Evolutionary conservation across 768 basidiomycete genomes (phyloP).

Genomic region (Myochromella boudieri): DNA sequence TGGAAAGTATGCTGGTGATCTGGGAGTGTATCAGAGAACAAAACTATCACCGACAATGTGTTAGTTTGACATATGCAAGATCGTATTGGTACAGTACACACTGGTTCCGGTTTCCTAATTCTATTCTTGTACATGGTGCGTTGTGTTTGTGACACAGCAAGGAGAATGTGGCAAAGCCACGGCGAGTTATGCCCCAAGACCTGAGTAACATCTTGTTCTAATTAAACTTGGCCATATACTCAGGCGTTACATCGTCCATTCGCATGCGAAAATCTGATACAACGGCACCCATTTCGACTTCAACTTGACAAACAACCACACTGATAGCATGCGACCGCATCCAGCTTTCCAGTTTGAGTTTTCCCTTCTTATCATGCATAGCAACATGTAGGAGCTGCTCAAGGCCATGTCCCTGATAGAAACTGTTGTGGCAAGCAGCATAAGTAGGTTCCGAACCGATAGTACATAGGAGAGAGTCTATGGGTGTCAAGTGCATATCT

Average conservation of each 20-base stretch:
- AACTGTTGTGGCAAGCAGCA: not conserved
- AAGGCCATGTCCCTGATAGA: not conserved
- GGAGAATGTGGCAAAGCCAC: constrained; percentile 1
- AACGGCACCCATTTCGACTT: not conserved
- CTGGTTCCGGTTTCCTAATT: not conserved
- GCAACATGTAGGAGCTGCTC: not conserved
- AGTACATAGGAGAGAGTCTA: not conserved
- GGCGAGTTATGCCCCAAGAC: not conserved
- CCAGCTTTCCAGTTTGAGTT: not conserved
- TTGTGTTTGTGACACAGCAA: constrained; percentile 1
- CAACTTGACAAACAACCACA: not conserved
- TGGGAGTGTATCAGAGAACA: not conserved
- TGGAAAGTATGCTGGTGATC: not conserved
- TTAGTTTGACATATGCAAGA: not conserved
- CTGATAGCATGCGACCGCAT: not conserved
- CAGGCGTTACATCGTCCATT: not conserved
- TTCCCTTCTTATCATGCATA: not conserved
- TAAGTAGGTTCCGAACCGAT: not conserved
- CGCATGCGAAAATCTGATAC: not conserved
- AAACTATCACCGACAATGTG: not conserved
- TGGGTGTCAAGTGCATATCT: not conserved
- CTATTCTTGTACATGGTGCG: not conserved
- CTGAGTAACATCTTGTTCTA: not conserved
- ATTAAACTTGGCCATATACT: not conserved
- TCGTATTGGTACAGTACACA: not conserved